phyloP scores from a whole-genome alignment of 495 filamentous ascomycete genomes.

The Barbatosphaeria neglecta region DNA sequence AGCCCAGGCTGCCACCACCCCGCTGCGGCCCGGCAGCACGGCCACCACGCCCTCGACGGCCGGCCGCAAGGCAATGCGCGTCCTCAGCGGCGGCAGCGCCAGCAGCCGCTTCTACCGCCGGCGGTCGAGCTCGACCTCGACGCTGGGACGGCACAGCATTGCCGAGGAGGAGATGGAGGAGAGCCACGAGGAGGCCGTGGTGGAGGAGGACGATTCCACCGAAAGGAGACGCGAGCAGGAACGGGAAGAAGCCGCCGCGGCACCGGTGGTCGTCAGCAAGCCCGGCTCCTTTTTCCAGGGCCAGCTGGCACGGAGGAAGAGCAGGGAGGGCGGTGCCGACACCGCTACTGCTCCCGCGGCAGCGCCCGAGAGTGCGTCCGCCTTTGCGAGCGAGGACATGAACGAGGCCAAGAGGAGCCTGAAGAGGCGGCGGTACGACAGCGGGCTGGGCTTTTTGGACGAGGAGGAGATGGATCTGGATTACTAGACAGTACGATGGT shows the following conservation, averaged over 20 bases:
- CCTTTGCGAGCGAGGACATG: no score
- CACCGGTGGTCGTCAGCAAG: slow-evolving; percentile 4
- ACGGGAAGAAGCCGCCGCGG: slow-evolving; percentile 2
- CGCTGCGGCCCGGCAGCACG: no score
- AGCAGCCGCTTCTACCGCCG: no score
- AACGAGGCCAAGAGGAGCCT: slow-evolving; percentile 7
- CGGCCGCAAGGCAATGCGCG: no score
- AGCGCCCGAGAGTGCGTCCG: neutral
- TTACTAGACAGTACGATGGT: neutral
- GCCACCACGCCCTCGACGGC: no score
- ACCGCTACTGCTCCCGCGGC: neutral
- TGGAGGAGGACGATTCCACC: slow-evolving; percentile 8
- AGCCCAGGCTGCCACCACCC: neutral
- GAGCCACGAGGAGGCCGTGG: slow-evolving; percentile 8
- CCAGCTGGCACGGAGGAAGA: slow-evolving; percentile 8
- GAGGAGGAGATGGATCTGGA: slow-evolving; percentile 37
- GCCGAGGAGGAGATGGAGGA: slow-evolving; percentile 7
- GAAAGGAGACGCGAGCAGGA: no score
- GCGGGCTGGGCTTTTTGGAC: slow-evolving; percentile 50
- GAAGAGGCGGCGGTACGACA: slow-evolving; percentile 45
- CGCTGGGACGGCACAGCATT: no score
- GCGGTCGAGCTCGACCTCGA: no score
- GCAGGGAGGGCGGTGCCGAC: slow-evolving; percentile 2
- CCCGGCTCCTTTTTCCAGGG: slow-evolving; percentile 13
- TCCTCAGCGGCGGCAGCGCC: no score